Evolutionary conservation across 2,329 filamentous ascomycete genomes (phyloP).

Genomic region (Calycina herbarum): DNA sequence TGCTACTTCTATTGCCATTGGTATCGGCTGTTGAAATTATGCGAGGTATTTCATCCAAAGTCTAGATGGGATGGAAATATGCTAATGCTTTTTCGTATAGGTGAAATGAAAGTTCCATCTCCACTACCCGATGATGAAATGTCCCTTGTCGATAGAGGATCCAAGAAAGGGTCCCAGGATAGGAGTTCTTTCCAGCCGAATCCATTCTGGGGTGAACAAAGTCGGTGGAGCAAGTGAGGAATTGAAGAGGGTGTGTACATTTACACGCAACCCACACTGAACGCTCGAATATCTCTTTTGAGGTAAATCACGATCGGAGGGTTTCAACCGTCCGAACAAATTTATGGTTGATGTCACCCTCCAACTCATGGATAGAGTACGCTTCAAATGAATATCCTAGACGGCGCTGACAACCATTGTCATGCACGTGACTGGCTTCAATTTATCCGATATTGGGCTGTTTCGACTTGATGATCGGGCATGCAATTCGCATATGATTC

Average conservation of each 20-base stretch:
- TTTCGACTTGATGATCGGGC: no score
- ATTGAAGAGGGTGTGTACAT: neutral
- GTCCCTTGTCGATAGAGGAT: slow-evolving; percentile 45
- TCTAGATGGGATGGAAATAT: neutral
- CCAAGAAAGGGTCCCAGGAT: slow-evolving; percentile 27
- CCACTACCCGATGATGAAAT: slow-evolving; percentile 44
- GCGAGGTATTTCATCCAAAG: slow-evolving; percentile 43
- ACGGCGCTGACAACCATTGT: no score
- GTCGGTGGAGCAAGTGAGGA: slow-evolving; percentile 13
- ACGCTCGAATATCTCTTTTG: no score
- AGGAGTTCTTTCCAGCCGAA: slow-evolving; percentile 45
- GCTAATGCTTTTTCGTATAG: slow-evolving; percentile 11
- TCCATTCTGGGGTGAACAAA: slow-evolving; percentile 42
- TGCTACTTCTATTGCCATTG: slow-evolving; percentile 60
- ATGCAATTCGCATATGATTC: no score
- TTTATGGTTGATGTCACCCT: no score
- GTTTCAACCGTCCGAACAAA: no score
- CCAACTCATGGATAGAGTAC: no score
- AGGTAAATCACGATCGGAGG: no score
- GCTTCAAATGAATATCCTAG: no score
- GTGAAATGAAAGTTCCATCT: slow-evolving; percentile 41
- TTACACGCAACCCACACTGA: no score
- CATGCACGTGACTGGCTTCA: no score
- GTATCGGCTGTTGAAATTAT: slow-evolving; percentile 61
- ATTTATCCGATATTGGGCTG: no score